Percentiles rank a stretch among this genome's conserved stretches.
These are phyloP conservation scores for Ascocoryne sarcoides DNA, from an alignment of 2,329 filamentous ascomycete species.

Conservation along the genomic window DNA sequence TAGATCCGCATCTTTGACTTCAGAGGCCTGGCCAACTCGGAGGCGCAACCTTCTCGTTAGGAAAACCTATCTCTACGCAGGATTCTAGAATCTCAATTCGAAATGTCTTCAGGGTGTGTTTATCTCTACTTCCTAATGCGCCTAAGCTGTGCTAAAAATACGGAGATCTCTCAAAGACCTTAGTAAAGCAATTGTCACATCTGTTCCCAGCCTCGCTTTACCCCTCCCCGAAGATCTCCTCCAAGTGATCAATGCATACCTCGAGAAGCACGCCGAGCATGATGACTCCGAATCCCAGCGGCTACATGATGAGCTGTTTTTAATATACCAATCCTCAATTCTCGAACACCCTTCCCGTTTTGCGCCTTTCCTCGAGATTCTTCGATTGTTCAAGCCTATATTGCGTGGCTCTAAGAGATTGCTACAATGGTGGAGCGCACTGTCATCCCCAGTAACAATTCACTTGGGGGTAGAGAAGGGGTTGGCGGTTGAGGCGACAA, in stretches of 20 bases:
- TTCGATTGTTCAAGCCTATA: constrained; percentile 54
- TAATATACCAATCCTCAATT: constrained; percentile 58
- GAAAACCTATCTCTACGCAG: constrained; percentile 5
- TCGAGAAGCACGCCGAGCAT: constrained; percentile 56
- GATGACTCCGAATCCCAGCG: constrained; percentile 63
- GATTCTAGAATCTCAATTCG: constrained; percentile 5
- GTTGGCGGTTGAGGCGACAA: constrained; percentile 54
- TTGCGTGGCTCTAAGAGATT: constrained; percentile 55
- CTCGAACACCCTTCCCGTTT: constrained; percentile 46
- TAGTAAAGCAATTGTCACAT: constrained; percentile 45
- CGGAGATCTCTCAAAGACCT: constrained; percentile 44
- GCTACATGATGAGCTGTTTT: constrained; percentile 63
- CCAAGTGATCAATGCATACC: constrained; percentile 54
- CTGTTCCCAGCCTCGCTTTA: constrained; percentile 39
- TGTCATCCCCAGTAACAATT: constrained; percentile 47
- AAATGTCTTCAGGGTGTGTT: constrained; percentile 17
- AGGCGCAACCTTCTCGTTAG: constrained; percentile 1
- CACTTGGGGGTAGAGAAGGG: constrained; percentile 52
- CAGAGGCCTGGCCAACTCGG: constrained; percentile 1
- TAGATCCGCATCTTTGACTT: background rate
- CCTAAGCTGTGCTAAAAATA: background rate
- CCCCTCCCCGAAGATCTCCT: constrained; percentile 60
- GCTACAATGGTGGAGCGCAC: constrained; percentile 63
- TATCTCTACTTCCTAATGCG: background rate
- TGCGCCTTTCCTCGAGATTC: constrained; percentile 59